These are phyloP conservation scores for Lichtheimia hyalospora DNA, from an alignment of 371 early-diverging fungal species.

Conservation along the genomic window DNA sequence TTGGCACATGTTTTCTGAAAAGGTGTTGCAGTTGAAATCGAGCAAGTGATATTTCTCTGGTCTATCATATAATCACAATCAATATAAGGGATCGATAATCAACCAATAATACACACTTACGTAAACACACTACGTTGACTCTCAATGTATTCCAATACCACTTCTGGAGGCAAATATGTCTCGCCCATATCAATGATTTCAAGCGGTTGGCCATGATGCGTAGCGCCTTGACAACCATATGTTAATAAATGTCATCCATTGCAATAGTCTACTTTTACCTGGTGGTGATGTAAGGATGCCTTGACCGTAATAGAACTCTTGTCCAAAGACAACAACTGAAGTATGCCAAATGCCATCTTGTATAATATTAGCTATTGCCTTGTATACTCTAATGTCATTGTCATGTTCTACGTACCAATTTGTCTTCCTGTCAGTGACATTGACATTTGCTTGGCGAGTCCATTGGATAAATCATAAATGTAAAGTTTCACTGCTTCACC, in stretches of 20 bases:
- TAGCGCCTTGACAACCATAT: slow-evolving; percentile 36
- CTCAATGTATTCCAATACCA: slow-evolving; percentile 77
- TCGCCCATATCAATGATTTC: slow-evolving; percentile 78
- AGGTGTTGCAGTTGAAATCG: slow-evolving; percentile 89
- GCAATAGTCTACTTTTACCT: slow-evolving; percentile 17
- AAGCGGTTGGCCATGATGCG: slow-evolving; percentile 75
- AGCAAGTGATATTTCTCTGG: slow-evolving; percentile 87
- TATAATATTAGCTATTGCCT: background rate
- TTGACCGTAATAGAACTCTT: slow-evolving; percentile 86
- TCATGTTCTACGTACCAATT: slow-evolving; percentile 40
- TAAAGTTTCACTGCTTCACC: slow-evolving; percentile 62
- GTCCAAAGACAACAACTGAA: slow-evolving; percentile 84
- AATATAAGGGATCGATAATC: background rate
- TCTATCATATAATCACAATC: slow-evolving; percentile 9
- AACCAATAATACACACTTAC: slow-evolving; percentile 21
- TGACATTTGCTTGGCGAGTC: slow-evolving; percentile 69
- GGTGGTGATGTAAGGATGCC: slow-evolving; percentile 66
- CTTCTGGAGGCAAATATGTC: slow-evolving; percentile 78
- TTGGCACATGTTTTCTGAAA: slow-evolving; percentile 74
- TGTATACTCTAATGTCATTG: no score
- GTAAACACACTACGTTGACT: slow-evolving; percentile 65
- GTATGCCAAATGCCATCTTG: slow-evolving; percentile 90
- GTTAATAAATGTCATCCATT: background rate
- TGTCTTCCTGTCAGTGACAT: slow-evolving; percentile 67
- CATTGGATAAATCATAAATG: slow-evolving; percentile 80